Evolutionary conservation across 805 yeast species (phyloP), one percentile per base, ranked within the genome.

Genomic region (Suhomyces pyralidae): DNA sequence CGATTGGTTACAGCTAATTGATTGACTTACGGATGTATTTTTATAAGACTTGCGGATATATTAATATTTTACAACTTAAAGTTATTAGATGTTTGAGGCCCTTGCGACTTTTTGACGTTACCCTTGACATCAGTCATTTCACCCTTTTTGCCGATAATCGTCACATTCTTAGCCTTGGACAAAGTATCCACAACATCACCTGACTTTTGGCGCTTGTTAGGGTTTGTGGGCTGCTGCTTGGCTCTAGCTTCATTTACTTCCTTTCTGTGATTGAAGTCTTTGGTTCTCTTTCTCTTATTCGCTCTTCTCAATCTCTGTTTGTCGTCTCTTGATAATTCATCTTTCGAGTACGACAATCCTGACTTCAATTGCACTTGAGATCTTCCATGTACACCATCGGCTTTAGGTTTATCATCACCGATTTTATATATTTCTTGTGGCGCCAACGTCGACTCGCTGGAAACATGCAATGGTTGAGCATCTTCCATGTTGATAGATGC

Each of bases 401-500:
- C 70, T 45, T 56, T 59, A 14, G 65, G 58, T 50, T 60, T 64
- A 53, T 70, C 72, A 61, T 81, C 79, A 12, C 77, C 73, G 48
- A 77, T 74, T 65, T 78, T 82, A 70, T 86, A 94, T 7, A 94
- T 78, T 71, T 93, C 99, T 73, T 93, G 99, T 40, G 99, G 99
- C 2, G 99, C 99, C 61, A 94, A 78, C 47, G 88, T 81, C 12
- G 85, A 75, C 20, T 85, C 89, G 32, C 81, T 74, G 1, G 94
- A 82, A 73, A 88, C 78, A 36, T 91, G 85, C 53, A 90, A 77
- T 48, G 99, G 99, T 72, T 91, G 97, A 1, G 97, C 94, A 64
- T 94, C 98, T 71, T 93, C 99, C 96, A 93, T 89, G 1, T 86
- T 65, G 48, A 94, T 86, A 1, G 96, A 81, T 5, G 96, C 85